A percentile compares a stretch with the other conserved stretches of the same genome.
Conservation (phyloP, 1,284 basidiomycete species). For the Irpex sp. region DNA sequence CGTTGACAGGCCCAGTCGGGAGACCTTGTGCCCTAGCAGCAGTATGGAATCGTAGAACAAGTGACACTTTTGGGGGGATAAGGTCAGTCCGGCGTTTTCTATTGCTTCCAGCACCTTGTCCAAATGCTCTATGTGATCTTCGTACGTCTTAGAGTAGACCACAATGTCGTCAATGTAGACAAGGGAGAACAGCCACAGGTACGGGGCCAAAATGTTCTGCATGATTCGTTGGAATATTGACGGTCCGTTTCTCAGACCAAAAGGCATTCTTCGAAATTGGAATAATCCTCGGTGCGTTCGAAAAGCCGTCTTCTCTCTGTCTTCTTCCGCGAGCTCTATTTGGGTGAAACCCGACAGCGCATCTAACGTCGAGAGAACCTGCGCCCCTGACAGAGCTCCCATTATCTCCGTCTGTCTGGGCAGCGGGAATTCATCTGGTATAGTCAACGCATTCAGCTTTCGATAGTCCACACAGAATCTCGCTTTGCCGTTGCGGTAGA, state of each 20-base stretch:
- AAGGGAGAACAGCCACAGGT: constrained; percentile 33
- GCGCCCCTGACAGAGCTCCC: constrained; percentile 26
- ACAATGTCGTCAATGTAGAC: constrained; percentile 37
- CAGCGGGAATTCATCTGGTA: constrained; percentile 37
- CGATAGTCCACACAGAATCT: constrained; percentile 4
- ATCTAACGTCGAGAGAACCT: constrained; percentile 32
- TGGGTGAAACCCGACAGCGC: constrained; percentile 38
- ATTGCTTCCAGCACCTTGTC: not conserved
- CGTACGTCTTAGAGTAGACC: constrained; percentile 26
- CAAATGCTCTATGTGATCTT: constrained; percentile 5
- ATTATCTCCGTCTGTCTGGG: constrained; percentile 35
- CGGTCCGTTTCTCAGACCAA: no score
- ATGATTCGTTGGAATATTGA: constrained; percentile 36
- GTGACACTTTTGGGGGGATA: constrained; percentile 31
- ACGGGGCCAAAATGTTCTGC: constrained; percentile 32
- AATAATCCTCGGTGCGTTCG: constrained; percentile 28
- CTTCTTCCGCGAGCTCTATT: constrained; percentile 25
- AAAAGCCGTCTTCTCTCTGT: constrained; percentile 33
- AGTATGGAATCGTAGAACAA: constrained; percentile 28
- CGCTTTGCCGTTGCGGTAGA: constrained; percentile 30
- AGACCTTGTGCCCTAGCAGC: constrained; percentile 19
- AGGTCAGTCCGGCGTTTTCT: constrained; percentile 13
- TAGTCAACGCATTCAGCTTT: constrained; percentile 27
- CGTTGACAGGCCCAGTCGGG: no score
- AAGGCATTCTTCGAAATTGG: no score